Base-by-base conservation (phyloP, 495 filamentous ascomycete species). In the Podospora comata region DNA sequence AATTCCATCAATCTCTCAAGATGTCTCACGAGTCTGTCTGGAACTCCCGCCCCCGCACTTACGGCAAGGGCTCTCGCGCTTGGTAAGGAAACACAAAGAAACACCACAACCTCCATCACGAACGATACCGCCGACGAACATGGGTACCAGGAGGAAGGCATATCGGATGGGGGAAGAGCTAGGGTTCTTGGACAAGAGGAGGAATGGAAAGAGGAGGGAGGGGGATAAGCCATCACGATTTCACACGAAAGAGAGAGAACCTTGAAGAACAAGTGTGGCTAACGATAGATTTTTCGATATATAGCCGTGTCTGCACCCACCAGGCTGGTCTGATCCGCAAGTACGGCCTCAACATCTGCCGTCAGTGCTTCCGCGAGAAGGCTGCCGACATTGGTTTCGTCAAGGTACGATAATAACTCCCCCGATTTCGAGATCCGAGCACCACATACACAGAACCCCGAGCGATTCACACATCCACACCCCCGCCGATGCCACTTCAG, bases 1-100 rank as follows among this genome's bases (percentile, higher is more conserved):
- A 59, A 66, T 23, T 28, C 53, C 44, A 60, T 64, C 67, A 66
- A 68, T 56, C 61, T 32, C 67, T 80, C 87, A 92, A 74, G 77
- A 97, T 97, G 94, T 94, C 94, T 88, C 93, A 99, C 93, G 95
- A 97, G 86, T 92, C 90, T 74, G 93, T 99, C 84, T 99, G 95
- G 95, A 96, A 94, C 90, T 96, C 92, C 80, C 93, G 95, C 80
- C 95, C 95, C 73, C 91, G 94, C 83, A 90, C 82, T 80, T 97
- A 94, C 86, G 94, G 94, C 86, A 97, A 97, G 88, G 94, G 94
- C 77, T 84, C 92, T 79, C 90, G 94, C 75, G 75, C 81, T 73
- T 99, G 94, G 94, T 97, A 91, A 73, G 88, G 79, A 65, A 60
- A 34, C 39, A 64, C 88, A 78, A 63, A 63, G 48, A 53, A 64